Percentiles rank a stretch among this genome's conserved stretches.
Conservation (phyloP, 2,329 filamentous ascomycete species). For the Lachnellula arida region DNA sequence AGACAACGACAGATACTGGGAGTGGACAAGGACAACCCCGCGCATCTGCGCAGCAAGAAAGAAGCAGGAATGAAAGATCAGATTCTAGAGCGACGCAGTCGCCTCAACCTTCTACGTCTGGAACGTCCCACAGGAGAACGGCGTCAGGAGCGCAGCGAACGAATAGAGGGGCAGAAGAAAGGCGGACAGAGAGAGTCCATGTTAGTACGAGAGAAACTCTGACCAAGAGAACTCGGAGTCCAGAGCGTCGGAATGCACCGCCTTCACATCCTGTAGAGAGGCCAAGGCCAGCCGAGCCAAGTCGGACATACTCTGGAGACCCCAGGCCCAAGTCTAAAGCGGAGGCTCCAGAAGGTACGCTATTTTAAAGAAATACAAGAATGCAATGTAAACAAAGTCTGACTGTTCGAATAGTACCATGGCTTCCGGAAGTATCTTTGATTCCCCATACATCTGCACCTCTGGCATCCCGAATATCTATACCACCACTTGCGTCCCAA, state of each 20-base stretch:
- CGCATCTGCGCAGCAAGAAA: conserved; percentile 23
- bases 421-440: conserved; percentile 77
- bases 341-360: conserved; percentile 47
- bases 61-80: conserved; percentile 21
- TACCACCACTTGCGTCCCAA: conserved; percentile 69
- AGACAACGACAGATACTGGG: conserved; percentile 27
- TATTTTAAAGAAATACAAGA: conserved; percentile 58
- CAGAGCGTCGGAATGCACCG: conserved; percentile 3
- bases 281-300: neutral
- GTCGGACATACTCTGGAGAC: conserved; percentile 16
- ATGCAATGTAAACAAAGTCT: neutral
- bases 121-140: neutral
- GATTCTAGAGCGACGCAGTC: conserved; percentile 26
- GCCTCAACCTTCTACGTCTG: conserved; percentile 20
- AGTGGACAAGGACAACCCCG: conserved; percentile 24
- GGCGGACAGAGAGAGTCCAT: conserved; percentile 49
- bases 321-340: conserved; percentile 33
- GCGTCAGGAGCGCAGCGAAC: neutral
- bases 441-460: conserved; percentile 58
- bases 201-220: conserved; percentile 43
- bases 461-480: conserved; percentile 45
- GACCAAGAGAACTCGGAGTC: neutral
- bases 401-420: conserved; percentile 41
- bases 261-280: conserved; percentile 16
- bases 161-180: neutral